Evolutionary conservation across 2,329 filamentous ascomycete species (phyloP).

Genomic region (Colletotrichum sp.): DNA sequence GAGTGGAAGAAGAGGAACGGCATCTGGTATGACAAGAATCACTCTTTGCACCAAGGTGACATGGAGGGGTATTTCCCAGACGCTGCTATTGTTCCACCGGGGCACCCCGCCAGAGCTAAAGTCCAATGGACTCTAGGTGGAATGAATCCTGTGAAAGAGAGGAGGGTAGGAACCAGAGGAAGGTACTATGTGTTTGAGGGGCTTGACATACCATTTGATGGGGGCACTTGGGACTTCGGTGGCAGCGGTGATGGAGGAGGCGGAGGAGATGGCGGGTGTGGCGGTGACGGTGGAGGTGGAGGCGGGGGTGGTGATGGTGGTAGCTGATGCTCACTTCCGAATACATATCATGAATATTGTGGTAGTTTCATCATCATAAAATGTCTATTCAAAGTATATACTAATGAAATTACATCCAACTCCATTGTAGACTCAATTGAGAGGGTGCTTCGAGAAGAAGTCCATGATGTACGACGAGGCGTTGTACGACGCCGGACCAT

Average conservation of each 20-base stretch:
- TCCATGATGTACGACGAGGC: slow-evolving; percentile 21
- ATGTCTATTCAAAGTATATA: background rate
- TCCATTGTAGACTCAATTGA: background rate
- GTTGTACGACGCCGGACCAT: slow-evolving; percentile 22
- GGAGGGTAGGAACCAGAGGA: background rate
- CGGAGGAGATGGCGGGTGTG: background rate
- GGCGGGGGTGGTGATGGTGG: background rate
- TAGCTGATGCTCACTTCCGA: background rate
- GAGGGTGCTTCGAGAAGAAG: slow-evolving; percentile 14
- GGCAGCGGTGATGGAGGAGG: slow-evolving; percentile 9
- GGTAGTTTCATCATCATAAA: background rate
- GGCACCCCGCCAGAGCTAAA: background rate
- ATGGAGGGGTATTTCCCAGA: slow-evolving; percentile 8
- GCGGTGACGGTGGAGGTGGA: background rate
- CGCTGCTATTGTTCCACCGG: background rate
- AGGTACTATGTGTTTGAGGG: background rate
- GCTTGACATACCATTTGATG: background rate
- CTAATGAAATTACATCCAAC: background rate
- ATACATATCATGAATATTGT: background rate
- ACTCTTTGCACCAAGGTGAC: background rate
- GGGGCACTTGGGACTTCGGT: background rate
- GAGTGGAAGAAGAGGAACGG: slow-evolving; percentile 7
- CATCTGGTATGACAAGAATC: background rate
- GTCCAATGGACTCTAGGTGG: background rate
- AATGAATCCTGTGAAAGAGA: background rate